phyloP scores from a whole-genome alignment of 2,329 filamentous ascomycete genomes.

The Ceratocystis papillata region DNA sequence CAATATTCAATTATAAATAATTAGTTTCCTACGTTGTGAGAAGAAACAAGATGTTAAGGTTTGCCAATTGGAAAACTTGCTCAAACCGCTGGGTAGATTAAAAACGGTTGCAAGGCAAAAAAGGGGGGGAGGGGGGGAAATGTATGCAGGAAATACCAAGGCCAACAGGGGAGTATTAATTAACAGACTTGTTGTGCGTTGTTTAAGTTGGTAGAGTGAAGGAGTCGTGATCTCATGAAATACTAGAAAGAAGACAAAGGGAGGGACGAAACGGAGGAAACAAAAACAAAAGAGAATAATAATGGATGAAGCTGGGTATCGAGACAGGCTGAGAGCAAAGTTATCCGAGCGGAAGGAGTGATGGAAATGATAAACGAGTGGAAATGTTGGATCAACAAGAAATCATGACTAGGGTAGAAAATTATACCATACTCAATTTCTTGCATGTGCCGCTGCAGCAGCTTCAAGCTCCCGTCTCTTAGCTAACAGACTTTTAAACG shows the following conservation, averaged over 20 bases:
- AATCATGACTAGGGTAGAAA: no score
- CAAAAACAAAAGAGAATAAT: not conserved
- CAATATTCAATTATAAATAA: constrained; percentile 7
- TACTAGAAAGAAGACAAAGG: constrained; percentile 9
- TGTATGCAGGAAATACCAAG: not conserved
- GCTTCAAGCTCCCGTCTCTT: constrained; percentile 54
- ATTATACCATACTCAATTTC: no score
- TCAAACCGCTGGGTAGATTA: not conserved
- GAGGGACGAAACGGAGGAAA: not conserved
- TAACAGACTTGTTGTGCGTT: not conserved
- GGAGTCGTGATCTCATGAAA: constrained; percentile 11
- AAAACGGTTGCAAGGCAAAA: not conserved
- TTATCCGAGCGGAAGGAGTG: not conserved
- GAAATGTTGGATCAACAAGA: constrained; percentile 13
- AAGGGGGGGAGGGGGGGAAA: no score
- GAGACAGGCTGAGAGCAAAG: not conserved
- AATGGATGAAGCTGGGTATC: not conserved
- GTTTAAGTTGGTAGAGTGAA: not conserved
- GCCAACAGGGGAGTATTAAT: not conserved
- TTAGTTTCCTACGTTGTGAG: not conserved
- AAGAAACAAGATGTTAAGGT: not conserved
- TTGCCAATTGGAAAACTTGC: not conserved
- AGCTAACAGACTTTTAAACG: constrained; percentile 74
- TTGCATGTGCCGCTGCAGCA: constrained; percentile 13
- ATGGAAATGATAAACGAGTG: constrained; percentile 5